These are phyloP conservation scores for Dactylorhiza incarnata DNA, from an alignment of 106 monocot species.

Conservation along the genomic window DNA sequence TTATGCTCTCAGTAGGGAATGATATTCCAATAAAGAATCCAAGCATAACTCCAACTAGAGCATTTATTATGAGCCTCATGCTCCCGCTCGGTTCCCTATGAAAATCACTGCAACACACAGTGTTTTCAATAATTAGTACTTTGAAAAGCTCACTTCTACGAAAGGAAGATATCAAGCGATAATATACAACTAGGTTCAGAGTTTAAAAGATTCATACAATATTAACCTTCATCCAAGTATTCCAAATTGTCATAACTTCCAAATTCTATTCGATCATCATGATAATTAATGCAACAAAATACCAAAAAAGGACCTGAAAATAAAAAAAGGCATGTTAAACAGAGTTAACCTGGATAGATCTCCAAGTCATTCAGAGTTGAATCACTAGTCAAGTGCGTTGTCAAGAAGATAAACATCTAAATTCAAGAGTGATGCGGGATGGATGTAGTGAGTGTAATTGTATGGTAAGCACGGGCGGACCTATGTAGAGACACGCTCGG, in stretches of 20 bases:
- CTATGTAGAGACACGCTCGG: no score
- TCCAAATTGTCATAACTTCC: slow-evolving; percentile 41
- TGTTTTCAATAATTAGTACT: background rate
- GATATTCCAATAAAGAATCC: slow-evolving; percentile 76
- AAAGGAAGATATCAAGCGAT: background rate
- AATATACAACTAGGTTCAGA: background rate
- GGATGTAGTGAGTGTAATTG: no score
- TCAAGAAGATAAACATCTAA: background rate
- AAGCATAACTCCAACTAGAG: slow-evolving; percentile 47
- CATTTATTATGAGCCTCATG: slow-evolving; percentile 46
- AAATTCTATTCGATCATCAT: background rate
- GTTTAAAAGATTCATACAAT: background rate
- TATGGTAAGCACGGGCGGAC: no score
- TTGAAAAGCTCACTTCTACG: background rate
- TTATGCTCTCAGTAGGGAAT: slow-evolving; percentile 45
- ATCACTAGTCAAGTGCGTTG: background rate
- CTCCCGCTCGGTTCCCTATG: slow-evolving; percentile 47
- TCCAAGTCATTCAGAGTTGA: background rate
- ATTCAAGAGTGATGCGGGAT: no score
- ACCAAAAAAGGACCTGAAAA: background rate
- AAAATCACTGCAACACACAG: slow-evolving; percentile 21
- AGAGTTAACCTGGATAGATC: background rate
- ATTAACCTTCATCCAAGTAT: slow-evolving; percentile 32
- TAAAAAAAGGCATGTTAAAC: background rate
- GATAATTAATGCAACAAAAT: background rate